phyloP scores from a whole-genome alignment of 2,329 filamentous ascomycete species.

The Epichloe coenophiala region DNA sequence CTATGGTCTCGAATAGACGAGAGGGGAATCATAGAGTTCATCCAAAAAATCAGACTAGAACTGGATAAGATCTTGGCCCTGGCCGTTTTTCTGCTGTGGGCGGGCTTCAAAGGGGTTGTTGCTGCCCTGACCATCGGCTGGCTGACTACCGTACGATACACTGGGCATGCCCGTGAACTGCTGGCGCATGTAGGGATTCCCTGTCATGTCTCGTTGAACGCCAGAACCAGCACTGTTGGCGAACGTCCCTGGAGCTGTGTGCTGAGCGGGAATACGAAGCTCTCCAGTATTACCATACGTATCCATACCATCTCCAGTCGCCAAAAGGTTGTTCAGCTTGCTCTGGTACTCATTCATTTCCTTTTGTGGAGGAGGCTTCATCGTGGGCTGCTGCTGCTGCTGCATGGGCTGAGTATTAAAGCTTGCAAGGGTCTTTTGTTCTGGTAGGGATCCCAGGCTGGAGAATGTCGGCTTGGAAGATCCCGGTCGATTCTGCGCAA shows the following conservation, averaged over 20 bases:
- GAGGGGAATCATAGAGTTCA: background rate
- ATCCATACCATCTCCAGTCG: slow-evolving; percentile 83
- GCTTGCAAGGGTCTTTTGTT: slow-evolving; percentile 62
- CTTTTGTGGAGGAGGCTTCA: slow-evolving; percentile 30
- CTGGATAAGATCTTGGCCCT: slow-evolving; percentile 48
- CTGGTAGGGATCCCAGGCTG: slow-evolving; percentile 61
- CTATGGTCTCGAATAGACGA: background rate
- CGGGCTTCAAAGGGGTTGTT: slow-evolving; percentile 46
- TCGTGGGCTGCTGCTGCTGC: slow-evolving; percentile 29
- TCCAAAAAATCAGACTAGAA: slow-evolving; percentile 31
- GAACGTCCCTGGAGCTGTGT: slow-evolving; percentile 91
- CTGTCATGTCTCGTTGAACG: slow-evolving; percentile 59
- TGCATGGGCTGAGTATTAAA: slow-evolving; percentile 38
- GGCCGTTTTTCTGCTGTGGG: slow-evolving; percentile 34
- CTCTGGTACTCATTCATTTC: slow-evolving; percentile 51
- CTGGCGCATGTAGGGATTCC: slow-evolving; percentile 77
- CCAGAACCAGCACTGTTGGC: slow-evolving; percentile 87
- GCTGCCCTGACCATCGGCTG: slow-evolving; percentile 37
- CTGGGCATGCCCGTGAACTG: slow-evolving; percentile 70
- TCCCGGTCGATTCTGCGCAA: slow-evolving; percentile 62
- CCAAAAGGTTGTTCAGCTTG: slow-evolving; percentile 74
- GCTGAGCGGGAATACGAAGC: slow-evolving; percentile 85
- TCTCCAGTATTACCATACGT: slow-evolving; percentile 98
- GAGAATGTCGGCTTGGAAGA: slow-evolving; percentile 44
- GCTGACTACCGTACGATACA: slow-evolving; percentile 37